Percentiles rank a stretch among this genome's conserved stretches.
Evolutionary conservation across 176 grass and related monocot genomes (phyloP).

Genomic region (Phyllostachys edulis): DNA sequence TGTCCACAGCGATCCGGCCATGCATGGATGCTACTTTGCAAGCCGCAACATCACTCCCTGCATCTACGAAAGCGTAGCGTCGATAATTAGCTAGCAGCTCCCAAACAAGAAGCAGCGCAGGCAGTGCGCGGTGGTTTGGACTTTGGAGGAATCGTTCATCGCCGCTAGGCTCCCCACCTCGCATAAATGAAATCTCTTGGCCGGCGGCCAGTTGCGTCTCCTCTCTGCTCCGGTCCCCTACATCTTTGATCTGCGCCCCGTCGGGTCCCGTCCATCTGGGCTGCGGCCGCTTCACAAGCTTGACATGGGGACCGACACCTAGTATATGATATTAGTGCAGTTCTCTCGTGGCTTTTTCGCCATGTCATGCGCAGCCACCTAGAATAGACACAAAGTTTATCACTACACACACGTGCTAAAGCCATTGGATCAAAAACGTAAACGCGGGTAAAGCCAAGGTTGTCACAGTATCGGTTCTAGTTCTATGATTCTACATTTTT

Average conservation of each 20-base stretch:
- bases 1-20: background rate
- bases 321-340: no score
- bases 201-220: background rate
- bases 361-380: no score
- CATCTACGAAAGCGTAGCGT: background rate
- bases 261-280: background rate
- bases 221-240: background rate
- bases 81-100: background rate
- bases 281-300: background rate
- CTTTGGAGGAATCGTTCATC: slow-evolving; percentile 12
- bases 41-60: background rate
- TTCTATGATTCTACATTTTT: no score
- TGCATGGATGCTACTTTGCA: background rate
- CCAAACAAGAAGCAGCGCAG: background rate
- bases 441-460: no score
- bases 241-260: background rate
- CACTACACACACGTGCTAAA: no score
- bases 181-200: background rate
- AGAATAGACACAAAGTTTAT: no score
- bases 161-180: background rate
- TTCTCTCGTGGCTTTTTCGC: no score
- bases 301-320: background rate
- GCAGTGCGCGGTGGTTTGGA: background rate
- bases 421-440: no score
- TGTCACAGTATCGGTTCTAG: no score